Conservation (phyloP, 805 yeast genomes). For the Nakazawaea ernobii region DNA sequence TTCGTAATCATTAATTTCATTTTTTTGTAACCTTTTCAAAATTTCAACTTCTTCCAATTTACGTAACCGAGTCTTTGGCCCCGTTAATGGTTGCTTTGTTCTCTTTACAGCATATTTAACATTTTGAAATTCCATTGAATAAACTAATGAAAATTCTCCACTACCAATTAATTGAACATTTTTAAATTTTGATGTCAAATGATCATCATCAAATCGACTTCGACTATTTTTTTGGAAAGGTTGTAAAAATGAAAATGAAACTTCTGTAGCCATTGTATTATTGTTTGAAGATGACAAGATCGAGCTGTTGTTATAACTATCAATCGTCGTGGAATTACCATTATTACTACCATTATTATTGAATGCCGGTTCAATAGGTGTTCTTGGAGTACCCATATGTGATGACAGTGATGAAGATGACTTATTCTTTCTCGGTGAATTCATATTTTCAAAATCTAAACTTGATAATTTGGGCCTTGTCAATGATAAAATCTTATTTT, state of each 20-base stretch:
- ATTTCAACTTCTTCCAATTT: constrained; percentile 75
- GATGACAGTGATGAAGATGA: too few relatives aligned
- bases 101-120: constrained; percentile 83
- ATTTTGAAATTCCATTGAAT: constrained; percentile 64
- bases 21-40: constrained; percentile 36
- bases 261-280: constrained; percentile 12
- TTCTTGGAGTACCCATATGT: constrained; percentile 18
- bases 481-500: background rate
- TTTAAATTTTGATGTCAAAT: constrained; percentile 46
- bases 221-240: background rate
- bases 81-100: constrained; percentile 58
- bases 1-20: constrained; percentile 38
- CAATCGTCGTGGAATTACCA: constrained; percentile 7
- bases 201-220: constrained; percentile 28
- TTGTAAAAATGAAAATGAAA: constrained; percentile 11
- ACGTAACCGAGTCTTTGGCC: constrained; percentile 54
- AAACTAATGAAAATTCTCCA: constrained; percentile 90
- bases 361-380: constrained; percentile 22
- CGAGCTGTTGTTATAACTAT: constrained; percentile 11
- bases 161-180: constrained; percentile 69
- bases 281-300: constrained; percentile 12
- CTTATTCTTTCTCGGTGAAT: background rate
- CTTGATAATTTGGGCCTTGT: background rate
- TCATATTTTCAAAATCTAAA: background rate
- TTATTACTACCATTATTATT: background rate